Evolutionary conservation across 768 basidiomycete genomes (phyloP).

Genomic region (Tulasnella sp.): DNA sequence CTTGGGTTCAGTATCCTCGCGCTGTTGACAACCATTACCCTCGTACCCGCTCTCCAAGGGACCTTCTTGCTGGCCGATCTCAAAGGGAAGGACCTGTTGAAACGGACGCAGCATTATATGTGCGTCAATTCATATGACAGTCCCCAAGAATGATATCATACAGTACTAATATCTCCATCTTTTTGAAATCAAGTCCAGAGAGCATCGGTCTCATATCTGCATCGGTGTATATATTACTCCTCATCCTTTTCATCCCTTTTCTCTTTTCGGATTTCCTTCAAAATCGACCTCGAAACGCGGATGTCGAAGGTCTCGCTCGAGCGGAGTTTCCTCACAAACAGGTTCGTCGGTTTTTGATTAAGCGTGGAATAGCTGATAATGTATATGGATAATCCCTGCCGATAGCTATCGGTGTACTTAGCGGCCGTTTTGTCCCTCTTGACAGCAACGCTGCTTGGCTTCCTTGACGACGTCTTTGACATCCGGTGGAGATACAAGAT

Average conservation of each 20-base stretch:
- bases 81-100: conserved; percentile 79
- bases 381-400: not conserved
- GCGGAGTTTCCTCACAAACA: conserved; percentile 70
- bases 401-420: conserved; percentile 82
- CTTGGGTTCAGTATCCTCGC: conserved; percentile 79
- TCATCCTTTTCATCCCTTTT: conserved; percentile 92
- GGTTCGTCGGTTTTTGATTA: conserved; percentile 11
- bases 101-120: conserved; percentile 65
- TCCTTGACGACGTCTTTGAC: conserved; percentile 95
- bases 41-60: conserved; percentile 75
- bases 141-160: not conserved
- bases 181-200: conserved; percentile 57
- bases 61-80: conserved; percentile 73
- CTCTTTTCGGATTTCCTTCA: conserved; percentile 58
- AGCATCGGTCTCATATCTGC: conserved; percentile 88
- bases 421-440: conserved; percentile 87
- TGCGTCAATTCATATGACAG: conserved; percentile 29
- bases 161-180: conserved; percentile 1
- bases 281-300: conserved; percentile 18
- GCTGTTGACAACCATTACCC: conserved; percentile 59
- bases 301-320: conserved; percentile 52
- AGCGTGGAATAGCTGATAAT: not conserved
- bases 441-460: conserved; percentile 88
- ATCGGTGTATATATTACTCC: conserved; percentile 69
- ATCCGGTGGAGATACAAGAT: conserved; percentile 98